phyloP scores from a whole-genome alignment of 371 early-diverging fungal genomes.

The Gilbertella persicaria region DNA sequence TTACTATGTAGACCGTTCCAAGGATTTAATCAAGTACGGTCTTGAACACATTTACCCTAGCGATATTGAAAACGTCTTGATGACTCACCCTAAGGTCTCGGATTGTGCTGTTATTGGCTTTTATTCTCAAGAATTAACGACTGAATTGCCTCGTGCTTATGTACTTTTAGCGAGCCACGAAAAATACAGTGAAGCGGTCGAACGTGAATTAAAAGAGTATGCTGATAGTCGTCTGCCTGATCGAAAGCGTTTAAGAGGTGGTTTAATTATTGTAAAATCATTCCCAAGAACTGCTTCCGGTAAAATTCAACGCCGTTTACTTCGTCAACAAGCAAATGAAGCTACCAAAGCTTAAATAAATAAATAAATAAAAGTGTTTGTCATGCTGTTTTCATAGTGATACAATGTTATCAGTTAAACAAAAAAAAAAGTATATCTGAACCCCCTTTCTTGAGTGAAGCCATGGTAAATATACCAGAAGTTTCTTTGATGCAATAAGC shows the following conservation, averaged over 20 bases:
- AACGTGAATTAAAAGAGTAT: conserved; percentile 53
- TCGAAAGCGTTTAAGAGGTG: conserved; percentile 75
- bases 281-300: conserved; percentile 66
- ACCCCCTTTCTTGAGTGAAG: no score
- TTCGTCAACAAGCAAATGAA: conserved; percentile 5
- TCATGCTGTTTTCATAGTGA: no score
- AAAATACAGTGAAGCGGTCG: conserved; percentile 27
- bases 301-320: conserved; percentile 21
- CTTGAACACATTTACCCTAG: conserved; percentile 34
- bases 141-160: conserved; percentile 75
- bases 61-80: conserved; percentile 37
- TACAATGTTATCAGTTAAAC: no score
- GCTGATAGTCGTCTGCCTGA: conserved; percentile 56
- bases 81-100: conserved; percentile 65
- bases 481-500: conserved; percentile 4
- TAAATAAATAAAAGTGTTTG: no score
- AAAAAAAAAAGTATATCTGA: no score
- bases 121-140: conserved; percentile 51
- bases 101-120: conserved; percentile 72
- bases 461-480: no score
- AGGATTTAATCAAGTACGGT: conserved; percentile 72
- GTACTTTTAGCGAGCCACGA: conserved; percentile 51
- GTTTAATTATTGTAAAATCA: conserved; percentile 58
- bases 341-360: background rate
- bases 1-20: conserved; percentile 57